Evolutionary conservation across 805 yeast species (phyloP), one percentile per base, ranked within the genome.

Genomic region (Kluyveromyces wickerhamii): DNA sequence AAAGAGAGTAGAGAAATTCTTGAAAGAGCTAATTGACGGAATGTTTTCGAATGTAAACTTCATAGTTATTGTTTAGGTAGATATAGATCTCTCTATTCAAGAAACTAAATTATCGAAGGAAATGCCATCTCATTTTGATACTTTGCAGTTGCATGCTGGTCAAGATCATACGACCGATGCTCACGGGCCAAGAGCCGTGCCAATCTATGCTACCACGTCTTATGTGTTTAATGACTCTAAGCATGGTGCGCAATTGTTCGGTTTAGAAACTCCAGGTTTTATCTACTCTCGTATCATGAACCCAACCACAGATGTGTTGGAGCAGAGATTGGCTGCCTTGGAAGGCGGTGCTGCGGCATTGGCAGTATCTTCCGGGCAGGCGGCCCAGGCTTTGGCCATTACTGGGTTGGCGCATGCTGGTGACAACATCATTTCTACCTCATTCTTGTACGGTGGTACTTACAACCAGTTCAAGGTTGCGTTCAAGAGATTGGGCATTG

Each of bases 71-170:
- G n/a, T n/a, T n/a, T n/a, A n/a, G n/a, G n/a, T n/a, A n/a, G n/a
- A n/a, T n/a, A n/a, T n/a, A n/a, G n/a, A n/a, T n/a, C n/a, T n/a
- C n/a, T n/a, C n/a, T n/a, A n/a, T n/a, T n/a, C n/a, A n/a, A n/a
- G n/a, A n/a, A n/a, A n/a, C n/a, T n/a, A n/a, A n/a, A n/a, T n/a
- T n/a, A n/a, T 24, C 8, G 14, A 10, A 24, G 9, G 15, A 37
- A 38, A 62, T 64, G 59, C 75, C 77, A 24, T 72, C 78, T 22
- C 88, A 80, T 52, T 86, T 85, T 51, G 96, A 88, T 52, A 88
- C 96, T 20, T 69, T 83, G 39, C 96, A 89, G 68, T 73, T 89
- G 49, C 97, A 89, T 63, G 96, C 96, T 36, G 98, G 98, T 45
- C 95, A 87, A 65, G 88, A 83, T 47, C 65, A 70, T 21, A 66